Evolutionary conservation across 306 rosid genomes (phyloP).

Genomic region (apple (Malus domestica)): DNA sequence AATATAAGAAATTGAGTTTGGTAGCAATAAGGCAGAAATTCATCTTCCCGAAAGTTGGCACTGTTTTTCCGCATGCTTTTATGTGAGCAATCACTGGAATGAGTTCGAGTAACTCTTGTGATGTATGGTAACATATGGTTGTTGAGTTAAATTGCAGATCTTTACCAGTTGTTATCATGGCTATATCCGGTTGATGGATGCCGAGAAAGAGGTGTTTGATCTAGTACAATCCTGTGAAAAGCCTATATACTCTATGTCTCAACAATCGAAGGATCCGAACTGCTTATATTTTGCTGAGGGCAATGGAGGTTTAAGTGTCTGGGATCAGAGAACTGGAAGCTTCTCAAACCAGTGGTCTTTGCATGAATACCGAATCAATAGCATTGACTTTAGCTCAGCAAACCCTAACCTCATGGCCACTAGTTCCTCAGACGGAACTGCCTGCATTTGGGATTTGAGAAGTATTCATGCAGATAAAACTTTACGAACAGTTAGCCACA

Average conservation of each 20-base stretch:
- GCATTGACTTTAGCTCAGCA: constrained; percentile 52
- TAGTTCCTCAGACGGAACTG: constrained; percentile 75
- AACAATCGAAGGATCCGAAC: constrained; percentile 41
- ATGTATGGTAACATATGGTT: not conserved
- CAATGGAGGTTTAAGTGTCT: constrained; percentile 46
- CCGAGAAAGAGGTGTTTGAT: constrained; percentile 78
- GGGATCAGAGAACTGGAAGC: constrained; percentile 62
- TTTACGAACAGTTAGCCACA: constrained; percentile 46
- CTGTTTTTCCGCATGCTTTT: not conserved
- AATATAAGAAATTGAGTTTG: not conserved
- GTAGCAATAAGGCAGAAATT: not conserved
- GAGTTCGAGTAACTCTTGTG: too few species aligned
- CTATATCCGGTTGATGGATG: constrained; percentile 66
- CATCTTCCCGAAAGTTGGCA: not conserved
- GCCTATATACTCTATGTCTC: constrained; percentile 47
- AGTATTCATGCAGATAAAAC: constrained; percentile 22
- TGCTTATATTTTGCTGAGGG: constrained; percentile 74
- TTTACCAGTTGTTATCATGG: constrained; percentile 78
- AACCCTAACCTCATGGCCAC: constrained; percentile 64
- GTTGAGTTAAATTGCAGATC: constrained; percentile 38
- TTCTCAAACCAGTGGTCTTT: constrained; percentile 44
- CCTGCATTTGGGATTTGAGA: constrained; percentile 94
- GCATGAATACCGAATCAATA: constrained; percentile 62
- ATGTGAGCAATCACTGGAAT: too few species aligned
- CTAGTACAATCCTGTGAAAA: constrained; percentile 40